Evolutionary conservation across 805 yeast species (phyloP).

Genomic region (Candida krabiensis): DNA sequence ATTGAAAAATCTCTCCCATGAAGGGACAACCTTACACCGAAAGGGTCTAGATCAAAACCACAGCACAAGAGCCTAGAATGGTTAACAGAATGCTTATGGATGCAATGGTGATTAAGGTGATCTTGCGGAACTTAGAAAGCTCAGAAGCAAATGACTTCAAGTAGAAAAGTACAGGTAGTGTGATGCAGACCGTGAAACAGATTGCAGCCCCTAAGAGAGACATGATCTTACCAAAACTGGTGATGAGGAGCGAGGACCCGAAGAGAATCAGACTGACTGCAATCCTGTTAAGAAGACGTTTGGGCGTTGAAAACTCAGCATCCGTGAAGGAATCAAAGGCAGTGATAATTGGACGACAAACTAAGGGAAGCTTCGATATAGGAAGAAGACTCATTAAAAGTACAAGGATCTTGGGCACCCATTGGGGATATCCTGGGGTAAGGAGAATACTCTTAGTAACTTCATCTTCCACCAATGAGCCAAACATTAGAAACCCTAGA

Average conservation of each 20-base stretch:
- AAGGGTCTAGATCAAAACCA: conserved; percentile 25
- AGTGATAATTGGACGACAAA: conserved; percentile 78
- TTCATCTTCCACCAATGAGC: conserved; percentile 48
- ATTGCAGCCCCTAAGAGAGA: conserved; percentile 80
- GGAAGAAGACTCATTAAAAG: conserved; percentile 79
- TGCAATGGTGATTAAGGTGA: conserved; percentile 44
- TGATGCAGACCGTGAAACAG: conserved; percentile 76
- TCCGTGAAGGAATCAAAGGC: conserved; percentile 48
- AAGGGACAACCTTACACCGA: conserved; percentile 5
- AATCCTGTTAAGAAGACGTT: conserved; percentile 34
- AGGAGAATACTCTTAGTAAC: conserved; percentile 48
- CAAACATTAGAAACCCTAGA: conserved; percentile 65
- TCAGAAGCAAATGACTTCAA: conserved; percentile 50
- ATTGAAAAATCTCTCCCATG: too few species aligned
- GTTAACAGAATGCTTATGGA: conserved; percentile 49
- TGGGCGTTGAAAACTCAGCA: conserved; percentile 4
- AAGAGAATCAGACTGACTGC: conserved; percentile 59
- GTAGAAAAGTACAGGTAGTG: conserved; percentile 76
- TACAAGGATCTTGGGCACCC: conserved; percentile 53
- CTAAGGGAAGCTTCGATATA: conserved; percentile 78
- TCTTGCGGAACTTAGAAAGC: conserved; percentile 39
- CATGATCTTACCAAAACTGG: conserved; percentile 78
- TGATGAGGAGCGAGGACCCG: conserved; percentile 59
- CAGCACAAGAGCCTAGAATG: conserved; percentile 60
- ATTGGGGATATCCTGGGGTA: conserved; percentile 47